Evolutionary conservation across 768 basidiomycete genomes (phyloP), one percentile per base, ranked within the genome.

Genomic region (Hypholoma fasciculare): DNA sequence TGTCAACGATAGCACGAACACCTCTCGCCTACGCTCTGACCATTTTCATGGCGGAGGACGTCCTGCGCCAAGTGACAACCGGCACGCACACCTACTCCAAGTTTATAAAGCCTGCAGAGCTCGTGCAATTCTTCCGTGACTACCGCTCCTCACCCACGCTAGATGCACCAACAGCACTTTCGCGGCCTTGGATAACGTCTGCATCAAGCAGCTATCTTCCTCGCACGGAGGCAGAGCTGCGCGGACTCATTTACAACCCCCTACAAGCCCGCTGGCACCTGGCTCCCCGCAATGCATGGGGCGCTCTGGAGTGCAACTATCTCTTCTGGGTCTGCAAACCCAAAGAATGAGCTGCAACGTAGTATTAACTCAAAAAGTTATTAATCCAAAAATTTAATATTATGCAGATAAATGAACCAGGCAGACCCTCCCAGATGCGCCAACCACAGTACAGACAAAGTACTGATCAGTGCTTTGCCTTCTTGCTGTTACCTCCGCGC

Each of bases 81-180:
- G 94, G 96, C 8, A 98, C 97, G 9, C 97, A 99, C 72, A 94
- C 93, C 0, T 89, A 92, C 69, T 81, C 85, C 43, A 98, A 99
- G 72, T 99, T 82, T 71, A 76, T 99, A 68, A 90, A 91, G 61
- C 92, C 96, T 4, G 78, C 79, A 1, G 97, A 99, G 68, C 83
- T 99, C 11, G 76, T 90, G 39, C 80, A 79, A 12, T 98, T 93
- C 77, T 96, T 99, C 74, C 80, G 83, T 49, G 73, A 77, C 20
- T 85, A 89, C 58, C 74, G 69, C 27, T 71, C 78, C 20, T 66
- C 70, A 36, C 36, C 39, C 1, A 19, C 51, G 19, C n/a, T 34
- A 14, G 52, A 34, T 17, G 47, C 47, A 49, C 7, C 48, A 14
- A 46, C 42, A 56, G 62, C 26, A 36, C n/a, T 30, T 38, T 60